Base-by-base conservation (phyloP, 345 rosid species). In the Gossypium longicalyx region DNA sequence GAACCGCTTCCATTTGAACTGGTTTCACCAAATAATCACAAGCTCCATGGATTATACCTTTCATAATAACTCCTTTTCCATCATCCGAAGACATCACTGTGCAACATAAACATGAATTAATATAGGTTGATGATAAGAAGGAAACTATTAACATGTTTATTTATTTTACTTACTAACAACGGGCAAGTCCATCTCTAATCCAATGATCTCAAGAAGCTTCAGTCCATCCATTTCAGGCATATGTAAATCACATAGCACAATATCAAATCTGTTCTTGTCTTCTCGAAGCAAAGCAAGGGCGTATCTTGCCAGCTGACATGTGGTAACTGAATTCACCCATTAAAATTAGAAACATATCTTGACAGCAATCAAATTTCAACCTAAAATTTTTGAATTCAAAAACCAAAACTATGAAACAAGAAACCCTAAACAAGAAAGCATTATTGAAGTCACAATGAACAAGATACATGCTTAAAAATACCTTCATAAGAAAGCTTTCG, bases 221-320 rank as follows among this genome's bases (percentile, higher is more conserved):
- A 83, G 58, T 29, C 86, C 86, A 59, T 83, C 78, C 65, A 83
- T 72, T 15, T 57, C 83, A 19, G 83, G 80, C 80, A 80, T 78
- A 53, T 78, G 78, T 60, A 76, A 12, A 60, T 80, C 82, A 22
- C 67, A 69, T 12, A 80, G 23, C 41, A 78, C 71, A 23, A 83
- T 45, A 61, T 83, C 86, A 20, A 83, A 78, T 74, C 43, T 70
- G 70, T 23, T 73, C 9, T 52, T 74, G 29, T 80, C 70, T n/a
- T 70, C 65, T 69, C 80, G 74, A 41, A 83, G 80, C 71, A 80
- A 45, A 44, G 67, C 61, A 48, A 83, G 61, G 38, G 82, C 86
- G 2, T 78, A 77, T 45, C 8, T 70, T 29, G 78, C 80, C 38
- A 48, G n/a, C 12, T 23, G 58, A 52, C 80, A 80, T 23, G 25